Base-by-base conservation (phyloP, 2,329 filamentous ascomycete species). In the Colletotrichum camelliae region DNA sequence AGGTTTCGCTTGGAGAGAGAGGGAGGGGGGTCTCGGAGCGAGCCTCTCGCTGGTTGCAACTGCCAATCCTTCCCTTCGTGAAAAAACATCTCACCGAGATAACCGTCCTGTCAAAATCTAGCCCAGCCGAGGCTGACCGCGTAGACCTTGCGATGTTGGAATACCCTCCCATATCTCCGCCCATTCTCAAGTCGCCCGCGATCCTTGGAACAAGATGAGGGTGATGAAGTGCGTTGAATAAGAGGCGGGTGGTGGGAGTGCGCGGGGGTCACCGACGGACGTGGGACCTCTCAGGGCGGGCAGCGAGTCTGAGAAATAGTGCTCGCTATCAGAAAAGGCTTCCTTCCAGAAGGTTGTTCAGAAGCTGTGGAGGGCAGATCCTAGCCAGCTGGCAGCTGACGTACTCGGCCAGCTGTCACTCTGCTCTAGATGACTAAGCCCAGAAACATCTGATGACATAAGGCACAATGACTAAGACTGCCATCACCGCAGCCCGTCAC, bases 121-220 rank as follows among this genome's bases (percentile, higher is more conserved):
- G 13, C 37, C 24, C 18, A n/a, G 58, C 27, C 37, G 52, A 35
- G 27, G 27, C 10, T 29, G 35, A 33, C 67, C 57, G 37, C 57
- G 67, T 60, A 61, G 24, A 61, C 55, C 67, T 61, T 61, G 67
- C n/a, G 33, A 62, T 10, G 35, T 52, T 58, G 24, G 15, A 4
- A 35, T 29, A 39, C 7, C 18, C 67, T n/a, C 55, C 13, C 70
- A 58, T 52, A 35, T 52, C 58, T 60, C 70, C 48, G 35, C 48
- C 64, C 37, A 70, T 33, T 33, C 52, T 43, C 62, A 12, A 61
- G 33, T 48, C 43, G 57, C 6, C 43, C 48, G 39, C 64, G 70
- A 64, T 68, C 64, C 70, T 75, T 75, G 64, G 68, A 72, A 75
- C 73, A 68, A 48, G 18, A 67, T 64, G 58, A 68, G 31, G 55